Percentiles rank a stretch among this genome's conserved stretches.
Conservation (phyloP, 1,284 basidiomycete genomes). For the Austropuccinia psidii region DNA sequence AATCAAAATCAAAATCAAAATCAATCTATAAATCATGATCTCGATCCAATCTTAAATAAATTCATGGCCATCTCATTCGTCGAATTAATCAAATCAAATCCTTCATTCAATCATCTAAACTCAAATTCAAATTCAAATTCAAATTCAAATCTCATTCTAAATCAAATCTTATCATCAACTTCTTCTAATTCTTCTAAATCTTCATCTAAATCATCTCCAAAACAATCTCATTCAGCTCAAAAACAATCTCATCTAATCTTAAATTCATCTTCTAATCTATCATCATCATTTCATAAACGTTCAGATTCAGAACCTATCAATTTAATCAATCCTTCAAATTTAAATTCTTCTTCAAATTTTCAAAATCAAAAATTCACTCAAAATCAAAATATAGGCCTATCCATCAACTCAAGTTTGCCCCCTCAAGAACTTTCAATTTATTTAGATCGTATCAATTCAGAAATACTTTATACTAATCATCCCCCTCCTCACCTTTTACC, state of each 20-base stretch:
- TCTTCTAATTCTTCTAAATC: too few relatives aligned
- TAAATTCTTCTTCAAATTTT: neutral
- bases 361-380: neutral
- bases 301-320: neutral
- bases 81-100: neutral
- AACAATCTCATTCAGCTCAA: too few relatives aligned
- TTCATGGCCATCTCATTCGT: neutral
- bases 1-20: too few relatives aligned
- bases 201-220: too few relatives aligned
- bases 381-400: neutral
- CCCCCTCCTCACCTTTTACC: conserved; percentile 6
- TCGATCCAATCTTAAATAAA: neutral
- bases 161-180: too few relatives aligned
- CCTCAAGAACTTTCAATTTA: conserved; percentile 15
- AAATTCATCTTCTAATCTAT: neutral
- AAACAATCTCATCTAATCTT: too few relatives aligned
- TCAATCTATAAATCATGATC: neutral
- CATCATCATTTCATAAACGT: neutral
- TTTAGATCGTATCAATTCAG: neutral
- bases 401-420: conserved; percentile 9
- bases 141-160: too few relatives aligned
- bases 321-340: neutral
- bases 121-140: too few relatives aligned
- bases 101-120: neutral
- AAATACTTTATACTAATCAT: conserved; percentile 12